A percentile compares a stretch with the other conserved stretches of the same genome.
These are phyloP conservation scores for Filobasidium floriforme DNA, from an alignment of 768 basidiomycete species.

Conservation along the genomic window DNA sequence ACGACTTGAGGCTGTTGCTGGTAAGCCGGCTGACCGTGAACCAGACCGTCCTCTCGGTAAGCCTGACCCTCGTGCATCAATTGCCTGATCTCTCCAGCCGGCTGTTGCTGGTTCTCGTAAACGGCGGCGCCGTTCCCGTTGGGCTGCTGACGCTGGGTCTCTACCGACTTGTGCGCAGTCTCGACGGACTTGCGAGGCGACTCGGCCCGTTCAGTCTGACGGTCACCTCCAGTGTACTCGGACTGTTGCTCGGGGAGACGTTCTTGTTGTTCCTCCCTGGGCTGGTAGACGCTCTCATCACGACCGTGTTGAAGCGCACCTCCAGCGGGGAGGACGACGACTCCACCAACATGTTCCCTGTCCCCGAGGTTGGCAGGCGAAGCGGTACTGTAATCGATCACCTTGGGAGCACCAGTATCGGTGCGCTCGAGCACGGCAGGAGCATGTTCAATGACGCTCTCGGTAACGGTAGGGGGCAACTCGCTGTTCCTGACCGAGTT, in stretches of 20 bases:
- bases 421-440: conserved; percentile 10
- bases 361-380: conserved; percentile 18
- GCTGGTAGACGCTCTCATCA: neutral
- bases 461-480: neutral
- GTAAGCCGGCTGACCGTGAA: conserved; percentile 21
- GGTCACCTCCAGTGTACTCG: neutral
- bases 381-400: conserved; percentile 12
- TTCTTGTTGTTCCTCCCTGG: neutral
- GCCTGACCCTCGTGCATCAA: conserved; percentile 21
- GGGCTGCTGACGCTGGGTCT: neutral
- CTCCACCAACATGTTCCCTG: conserved; percentile 5
- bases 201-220: neutral
- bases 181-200: too few species aligned
- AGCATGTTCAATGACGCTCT: neutral
- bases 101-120: neutral
- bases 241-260: neutral
- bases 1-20: conserved; percentile 15
- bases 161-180: neutral
- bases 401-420: neutral
- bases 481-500: conserved; percentile 9
- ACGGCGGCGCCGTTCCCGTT: neutral
- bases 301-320: conserved; percentile 6
- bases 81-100: conserved; percentile 6
- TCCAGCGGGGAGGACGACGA: conserved; percentile 17
- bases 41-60: conserved; percentile 18